A percentile compares a stretch with the other conserved stretches of the same genome.
Conservation (phyloP, 2,329 filamentous ascomycete genomes). For the Epichloe hybrida region DNA sequence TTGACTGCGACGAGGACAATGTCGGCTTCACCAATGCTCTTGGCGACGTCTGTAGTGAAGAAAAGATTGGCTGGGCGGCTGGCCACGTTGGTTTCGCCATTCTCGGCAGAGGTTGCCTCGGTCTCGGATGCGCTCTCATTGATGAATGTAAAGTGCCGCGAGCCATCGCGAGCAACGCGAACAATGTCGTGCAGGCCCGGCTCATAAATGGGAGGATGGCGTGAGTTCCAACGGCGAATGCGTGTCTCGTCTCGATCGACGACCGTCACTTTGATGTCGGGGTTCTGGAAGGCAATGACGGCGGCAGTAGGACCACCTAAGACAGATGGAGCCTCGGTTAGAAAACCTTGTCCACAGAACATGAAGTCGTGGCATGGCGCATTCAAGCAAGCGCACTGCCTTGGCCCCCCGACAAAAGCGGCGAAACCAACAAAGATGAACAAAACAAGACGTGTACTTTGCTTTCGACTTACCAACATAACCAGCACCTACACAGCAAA, state of each 20-base stretch:
- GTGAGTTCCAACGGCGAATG: constrained; percentile 61
- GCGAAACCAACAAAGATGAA: too few relatives aligned
- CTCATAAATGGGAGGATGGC: constrained; percentile 63
- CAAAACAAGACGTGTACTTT: too few relatives aligned
- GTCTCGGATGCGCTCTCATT: constrained; percentile 22
- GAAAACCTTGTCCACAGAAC: not conserved
- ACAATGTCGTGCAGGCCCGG: constrained; percentile 57
- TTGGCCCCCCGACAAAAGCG: too few relatives aligned
- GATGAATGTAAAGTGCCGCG: constrained; percentile 28
- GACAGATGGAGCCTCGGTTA: not conserved
- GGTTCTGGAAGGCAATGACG: constrained; percentile 61
- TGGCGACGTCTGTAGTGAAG: constrained; percentile 56
- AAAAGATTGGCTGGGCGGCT: constrained; percentile 50
- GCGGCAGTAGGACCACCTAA: constrained; percentile 62
- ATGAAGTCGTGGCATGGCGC: too few relatives aligned
- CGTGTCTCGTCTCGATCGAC: constrained; percentile 54
- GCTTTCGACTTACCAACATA: constrained; percentile 51
- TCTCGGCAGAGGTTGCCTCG: constrained; percentile 18
- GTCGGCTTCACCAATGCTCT: constrained; percentile 52
- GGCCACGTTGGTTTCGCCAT: constrained; percentile 21
- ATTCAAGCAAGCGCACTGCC: too few relatives aligned
- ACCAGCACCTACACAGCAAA: constrained; percentile 63
- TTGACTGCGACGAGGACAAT: constrained; percentile 66
- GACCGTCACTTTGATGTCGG: constrained; percentile 57
- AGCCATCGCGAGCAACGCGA: constrained; percentile 46